Evolutionary conservation across 805 yeast species (phyloP), one percentile per base, ranked within the genome.

Genomic region (Phaffomyces thermotolerans): DNA sequence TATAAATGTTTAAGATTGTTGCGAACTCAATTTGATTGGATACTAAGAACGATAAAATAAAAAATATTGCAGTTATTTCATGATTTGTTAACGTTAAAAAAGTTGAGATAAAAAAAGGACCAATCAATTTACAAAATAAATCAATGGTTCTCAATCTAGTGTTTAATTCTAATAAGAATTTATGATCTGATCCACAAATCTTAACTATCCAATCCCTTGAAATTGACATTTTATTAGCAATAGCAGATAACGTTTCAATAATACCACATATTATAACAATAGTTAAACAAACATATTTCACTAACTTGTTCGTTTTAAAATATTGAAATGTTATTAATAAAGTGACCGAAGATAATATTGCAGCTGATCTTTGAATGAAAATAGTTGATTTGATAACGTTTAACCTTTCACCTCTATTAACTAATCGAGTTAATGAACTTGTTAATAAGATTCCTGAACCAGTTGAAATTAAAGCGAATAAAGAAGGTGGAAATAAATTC

Each of bases 151-250:
- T 59, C 56, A 68, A 55, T 23, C 50, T 53, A 6, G 69, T 53
- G 46, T 66, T 68, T 37, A 67, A 43, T 8, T 50, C 47, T 10
- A 56, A 46, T 35, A 66, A 38, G 35, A 51, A 49, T 6, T 42
- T 48, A 23, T 52, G 41, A 45, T 61, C 57, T 33, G 57, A 53
- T 2, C 60, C 57, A 18, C 56, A 47, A 18, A 67, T 63, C 10
- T 62, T 68, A 4, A 65, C 65, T 2, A 68, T 60, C 72, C 72
- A 67, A 48, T 67, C 72, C 31, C 71, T 53, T 34, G 65, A 68
- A 15, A 67, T 63, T 4, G 69, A 50, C n/a, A 68, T 59, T 27
- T 58, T 58, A 47, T 68, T 68, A 29, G 65, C 54, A 34, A 63
- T 56, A 4, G 66, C 51, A 39, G 59, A 58, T 15, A 64, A 49